Evolutionary conservation across 768 basidiomycete genomes (phyloP), one percentile per base, ranked within the genome.

Genomic region (Porpolomopsis calyptriformis): DNA sequence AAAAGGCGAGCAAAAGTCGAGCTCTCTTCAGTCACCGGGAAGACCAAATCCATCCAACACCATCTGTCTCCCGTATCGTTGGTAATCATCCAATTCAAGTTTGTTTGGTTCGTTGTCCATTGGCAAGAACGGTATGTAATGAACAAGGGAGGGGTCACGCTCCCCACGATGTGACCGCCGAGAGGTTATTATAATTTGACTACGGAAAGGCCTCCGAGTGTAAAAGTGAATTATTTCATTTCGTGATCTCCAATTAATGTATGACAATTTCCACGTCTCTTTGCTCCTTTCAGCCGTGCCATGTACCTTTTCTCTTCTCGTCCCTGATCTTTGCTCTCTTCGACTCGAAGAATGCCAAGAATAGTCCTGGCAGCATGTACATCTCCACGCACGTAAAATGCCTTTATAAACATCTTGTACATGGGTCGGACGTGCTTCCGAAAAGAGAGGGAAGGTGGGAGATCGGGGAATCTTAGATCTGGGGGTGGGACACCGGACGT

Each of bases 51-150:
- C 83, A 47, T 88, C 79, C 45, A 96, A 65, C 47, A 97, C 90
- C 92, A 99, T 94, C 60, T 99, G 94, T 45, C 96, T 72, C 36
- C 94, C 92, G 78, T 97, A 98, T 47, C 93, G 74, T 55, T 71
- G 68, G 61, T 94, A 97, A 54, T 97, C 92, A 43, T 73, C 66
- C 1, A 33, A 66, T 64, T 23, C 35, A 39, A 31, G 33, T n/a
- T n/a, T n/a, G n/a, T n/a, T n/a, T n/a, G n/a, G n/a, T n/a, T n/a
- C n/a, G n/a, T n/a, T n/a, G n/a, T n/a, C n/a, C n/a, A n/a, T n/a
- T n/a, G n/a, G n/a, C n/a, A n/a, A n/a, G n/a, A n/a, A n/a, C n/a
- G n/a, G n/a, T n/a, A n/a, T n/a, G n/a, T n/a, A n/a, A n/a, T n/a
- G n/a, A n/a, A n/a, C n/a, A n/a, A n/a, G n/a, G n/a, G n/a, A n/a